These are phyloP conservation scores for bread wheat (Triticum aestivum) DNA, from an alignment of 176 grass and related monocot genomes.

Conservation along the genomic window IWGSC_CS_RefSeq_v2.1 NC_057800.1:116406937-116407436, in stretches of 20 bases:
- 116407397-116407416: not conserved
- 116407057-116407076: constrained; percentile 3
- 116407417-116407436: too few species aligned
- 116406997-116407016: constrained; percentile 19
- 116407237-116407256: not conserved
- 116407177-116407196: not conserved
- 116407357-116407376: not conserved
- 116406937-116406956: not conserved
- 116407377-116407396: not conserved
- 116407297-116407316: not conserved
- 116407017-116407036: not conserved
- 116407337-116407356: too few species aligned
- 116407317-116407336: not conserved
- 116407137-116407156: not conserved
- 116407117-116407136: not conserved
- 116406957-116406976: not conserved
- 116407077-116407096: constrained; percentile 12
- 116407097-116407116: not conserved
- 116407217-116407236: not conserved
- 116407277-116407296: not conserved
- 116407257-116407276: not conserved
- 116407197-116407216: not conserved
- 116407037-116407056: not conserved
- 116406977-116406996: not conserved
- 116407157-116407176: not conserved